These are phyloP conservation scores for Diophrys appendiculata DNA, from an alignment of 73 alveolate genomes.

Conservation along the genomic window DNA sequence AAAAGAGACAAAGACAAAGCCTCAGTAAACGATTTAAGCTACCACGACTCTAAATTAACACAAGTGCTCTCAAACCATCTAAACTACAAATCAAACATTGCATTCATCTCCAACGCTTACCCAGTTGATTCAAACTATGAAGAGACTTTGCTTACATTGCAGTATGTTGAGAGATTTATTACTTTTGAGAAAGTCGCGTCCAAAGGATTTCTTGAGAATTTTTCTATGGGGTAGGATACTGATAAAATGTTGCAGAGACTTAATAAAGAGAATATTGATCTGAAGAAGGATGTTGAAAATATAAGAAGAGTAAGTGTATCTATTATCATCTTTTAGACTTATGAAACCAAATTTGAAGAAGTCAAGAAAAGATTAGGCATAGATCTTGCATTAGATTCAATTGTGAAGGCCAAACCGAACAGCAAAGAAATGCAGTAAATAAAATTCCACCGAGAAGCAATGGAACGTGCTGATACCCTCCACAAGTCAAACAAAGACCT, in stretches of 20 bases:
- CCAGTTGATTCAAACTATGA: conserved; percentile 23
- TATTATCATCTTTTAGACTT: conserved; percentile 1
- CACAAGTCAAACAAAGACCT: conserved; percentile 11
- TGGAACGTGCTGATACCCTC: conserved; percentile 14
- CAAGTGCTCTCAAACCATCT: conserved; percentile 7
- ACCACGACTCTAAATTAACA: conserved; percentile 29
- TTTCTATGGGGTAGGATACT: background rate
- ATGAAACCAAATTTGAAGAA: background rate
- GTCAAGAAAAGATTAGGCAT: conserved; percentile 5
- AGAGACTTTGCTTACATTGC: conserved; percentile 32
- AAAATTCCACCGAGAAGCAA: conserved; percentile 6
- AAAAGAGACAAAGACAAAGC: conserved; percentile 22
- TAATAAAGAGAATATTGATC: conserved; percentile 23
- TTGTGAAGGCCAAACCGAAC: conserved; percentile 16
- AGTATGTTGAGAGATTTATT: conserved; percentile 16
- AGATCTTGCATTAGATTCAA: background rate
- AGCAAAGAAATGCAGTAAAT: background rate
- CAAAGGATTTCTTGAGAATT: conserved; percentile 3
- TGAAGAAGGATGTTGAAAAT: conserved; percentile 11
- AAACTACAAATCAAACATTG: background rate
- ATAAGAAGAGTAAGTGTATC: background rate
- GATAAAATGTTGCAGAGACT: background rate
- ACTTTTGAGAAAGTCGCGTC: conserved; percentile 13
- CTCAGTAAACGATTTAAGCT: background rate
- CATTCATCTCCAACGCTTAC: conserved; percentile 10